Conservation (phyloP, 2,329 filamentous ascomycete species). For the Teratosphaeria epicoccoides region DNA sequence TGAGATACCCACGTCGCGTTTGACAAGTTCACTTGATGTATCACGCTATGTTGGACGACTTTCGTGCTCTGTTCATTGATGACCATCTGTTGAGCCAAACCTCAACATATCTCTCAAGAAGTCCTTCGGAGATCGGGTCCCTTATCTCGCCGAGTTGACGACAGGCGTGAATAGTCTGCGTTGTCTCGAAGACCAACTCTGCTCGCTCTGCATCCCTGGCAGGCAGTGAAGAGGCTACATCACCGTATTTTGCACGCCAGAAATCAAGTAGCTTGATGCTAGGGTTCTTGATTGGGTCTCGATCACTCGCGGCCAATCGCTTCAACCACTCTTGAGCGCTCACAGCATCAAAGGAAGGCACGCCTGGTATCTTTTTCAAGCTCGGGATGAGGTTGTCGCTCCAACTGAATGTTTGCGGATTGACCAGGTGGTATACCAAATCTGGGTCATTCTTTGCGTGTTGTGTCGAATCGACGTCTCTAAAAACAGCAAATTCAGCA, state of each 20-base stretch:
- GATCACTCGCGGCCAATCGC: constrained; percentile 12
- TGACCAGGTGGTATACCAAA: constrained; percentile 21
- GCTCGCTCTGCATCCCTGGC: constrained; percentile 1
- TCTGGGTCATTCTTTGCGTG: constrained; percentile 9
- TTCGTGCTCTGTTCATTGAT: no score
- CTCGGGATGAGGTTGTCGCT: constrained; percentile 12
- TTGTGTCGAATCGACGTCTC: not conserved
- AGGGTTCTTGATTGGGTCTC: constrained; percentile 21
- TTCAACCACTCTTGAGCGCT: constrained; percentile 16
- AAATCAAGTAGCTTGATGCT: constrained; percentile 25
- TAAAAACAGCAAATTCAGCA: constrained; percentile 16
- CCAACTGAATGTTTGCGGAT: constrained; percentile 18
- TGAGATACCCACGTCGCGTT: no score
- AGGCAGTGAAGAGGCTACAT: constrained; percentile 1
- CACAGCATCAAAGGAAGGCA: constrained; percentile 15
- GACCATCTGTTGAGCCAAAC: constrained; percentile 13
- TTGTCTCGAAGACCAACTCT: constrained; percentile 10
- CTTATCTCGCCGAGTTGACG: constrained; percentile 4
- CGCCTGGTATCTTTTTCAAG: constrained; percentile 4
- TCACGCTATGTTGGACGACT: no score
- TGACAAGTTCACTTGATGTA: no score
- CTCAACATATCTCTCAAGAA: constrained; percentile 16
- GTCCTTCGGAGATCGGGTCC: constrained; percentile 11
- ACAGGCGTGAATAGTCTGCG: constrained; percentile 9
- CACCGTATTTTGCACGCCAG: constrained; percentile 21